Evolutionary conservation across 2,329 filamentous ascomycete genomes (phyloP), one percentile per base, ranked within the genome.

Genomic region (Colletotrichum cereale): DNA sequence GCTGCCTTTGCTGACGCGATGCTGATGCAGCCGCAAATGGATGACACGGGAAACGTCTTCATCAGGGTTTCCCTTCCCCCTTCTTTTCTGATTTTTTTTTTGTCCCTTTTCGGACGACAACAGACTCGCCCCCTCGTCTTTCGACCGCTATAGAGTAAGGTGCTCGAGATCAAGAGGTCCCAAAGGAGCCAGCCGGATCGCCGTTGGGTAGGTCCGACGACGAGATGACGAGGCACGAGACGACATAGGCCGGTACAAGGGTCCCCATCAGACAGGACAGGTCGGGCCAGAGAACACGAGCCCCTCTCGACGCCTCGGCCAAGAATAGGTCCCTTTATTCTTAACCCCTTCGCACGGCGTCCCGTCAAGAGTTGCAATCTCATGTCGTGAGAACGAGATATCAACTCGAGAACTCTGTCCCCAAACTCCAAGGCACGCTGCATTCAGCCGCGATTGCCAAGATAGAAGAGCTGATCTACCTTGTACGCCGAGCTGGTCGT

Each of bases 401-500:
- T 63, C 40, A 56, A 56, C 31, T 40, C 65, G 47, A 48, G 65
- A 62, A 24, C 12, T 26, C 12, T 7, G 5, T 50, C 50, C 8
- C n/a, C 3, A 1, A 11, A 10, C 48, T 48, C 34, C 52, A 48
- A 52, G 24, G n/a, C 34, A 31, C 29, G 12, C 38, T 44, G 62
- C 53, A 40, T 66, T 53, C 62, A 69, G 66, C 66, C 62, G 52
- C 53, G 66, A 53, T 38, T 47, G 66, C 62, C 62, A 66, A 60
- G 53, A 55, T n/a, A 31, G 34, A 26, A 44, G 50, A 44, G 44
- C 62, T 29, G 53, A 69, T 69, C 62, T 58, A 36, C n/a, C n/a
- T n/a, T n/a, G n/a, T n/a, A n/a, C 53, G 26, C 44, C 29, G 26
- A 36, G 29, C 57, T 56, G 62, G 29, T 52, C 61, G 52, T 53